Evolutionary conservation across 192 early-diverging fungal species (phyloP).

Genomic region (Chytriomyces sp.): DNA sequence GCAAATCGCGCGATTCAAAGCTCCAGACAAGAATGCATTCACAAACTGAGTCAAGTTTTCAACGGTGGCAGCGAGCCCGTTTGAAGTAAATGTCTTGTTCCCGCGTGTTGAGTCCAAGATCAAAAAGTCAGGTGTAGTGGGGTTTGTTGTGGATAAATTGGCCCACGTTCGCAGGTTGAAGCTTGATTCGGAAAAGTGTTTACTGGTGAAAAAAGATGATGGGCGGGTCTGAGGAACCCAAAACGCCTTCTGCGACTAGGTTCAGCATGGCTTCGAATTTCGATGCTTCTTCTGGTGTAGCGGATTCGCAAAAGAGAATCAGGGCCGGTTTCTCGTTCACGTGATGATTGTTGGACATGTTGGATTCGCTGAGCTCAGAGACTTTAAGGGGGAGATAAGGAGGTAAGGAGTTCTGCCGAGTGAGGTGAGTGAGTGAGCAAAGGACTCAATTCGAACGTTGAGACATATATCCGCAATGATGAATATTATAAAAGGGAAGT

Average conservation of each 20-base stretch:
- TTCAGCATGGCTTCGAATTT: background rate
- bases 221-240: background rate
- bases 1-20: background rate
- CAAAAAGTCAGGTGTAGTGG: background rate
- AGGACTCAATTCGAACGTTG: background rate
- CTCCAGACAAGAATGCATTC: background rate
- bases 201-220: background rate
- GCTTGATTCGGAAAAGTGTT: background rate
- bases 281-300: background rate
- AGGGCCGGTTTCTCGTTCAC: constrained; percentile 8
- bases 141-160: background rate
- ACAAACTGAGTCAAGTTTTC: background rate
- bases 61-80: background rate
- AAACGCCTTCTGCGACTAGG: background rate
- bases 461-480: too few species aligned
- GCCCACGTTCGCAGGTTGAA: background rate
- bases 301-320: constrained; percentile 1
- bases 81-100: background rate
- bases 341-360: constrained; percentile 4
- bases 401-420: background rate
- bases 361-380: constrained; percentile 6
- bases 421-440: background rate
- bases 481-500: too few species aligned
- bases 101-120: background rate
- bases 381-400: constrained; percentile 8